These are phyloP conservation scores for Sporothrix dimorphospora DNA, from an alignment of 2,329 filamentous ascomycete genomes.

Conservation along the genomic window DNA sequence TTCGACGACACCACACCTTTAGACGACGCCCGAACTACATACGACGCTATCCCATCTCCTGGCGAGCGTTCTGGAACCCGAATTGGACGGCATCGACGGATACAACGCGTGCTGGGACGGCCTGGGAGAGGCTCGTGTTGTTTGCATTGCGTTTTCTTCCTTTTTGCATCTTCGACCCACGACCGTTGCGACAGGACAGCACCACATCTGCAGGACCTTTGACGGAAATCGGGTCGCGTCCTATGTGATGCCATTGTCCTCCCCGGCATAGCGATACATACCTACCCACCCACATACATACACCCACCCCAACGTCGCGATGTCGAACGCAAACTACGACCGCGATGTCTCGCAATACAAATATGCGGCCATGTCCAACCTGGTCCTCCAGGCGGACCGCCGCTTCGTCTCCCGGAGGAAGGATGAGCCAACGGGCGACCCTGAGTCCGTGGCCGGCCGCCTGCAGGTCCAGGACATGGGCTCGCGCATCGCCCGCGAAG, in stretches of 20 bases:
- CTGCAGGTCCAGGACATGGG: conserved; percentile 97
- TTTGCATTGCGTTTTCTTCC: neutral
- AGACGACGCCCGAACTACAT: neutral
- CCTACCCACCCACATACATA: neutral
- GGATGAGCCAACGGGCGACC: conserved; percentile 95
- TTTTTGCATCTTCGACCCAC: neutral
- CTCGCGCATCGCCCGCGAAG: conserved; percentile 75
- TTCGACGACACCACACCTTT: neutral
- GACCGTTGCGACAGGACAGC: neutral
- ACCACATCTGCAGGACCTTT: neutral
- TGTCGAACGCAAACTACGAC: conserved; percentile 67
- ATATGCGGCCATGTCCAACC: conserved; percentile 99
- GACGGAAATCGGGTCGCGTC: neutral
- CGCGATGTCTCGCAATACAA: conserved; percentile 95
- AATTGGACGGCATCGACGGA: conserved; percentile 2
- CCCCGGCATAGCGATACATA: neutral
- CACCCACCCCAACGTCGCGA: conserved; percentile 47
- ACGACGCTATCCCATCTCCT: neutral
- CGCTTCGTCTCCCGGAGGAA: conserved; percentile 90
- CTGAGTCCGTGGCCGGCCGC: conserved; percentile 92
- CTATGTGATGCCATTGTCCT: conserved; percentile 1
- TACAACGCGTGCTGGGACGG: conserved; percentile 18
- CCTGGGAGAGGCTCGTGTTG: conserved; percentile 22
- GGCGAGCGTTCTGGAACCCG: conserved; percentile 12
- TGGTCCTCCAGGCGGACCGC: conserved; percentile 99